Percentiles rank a stretch among this genome's conserved stretches.
phyloP scores from a whole-genome alignment of 2,329 filamentous ascomycete genomes.

The Beauveria sp. region DNA sequence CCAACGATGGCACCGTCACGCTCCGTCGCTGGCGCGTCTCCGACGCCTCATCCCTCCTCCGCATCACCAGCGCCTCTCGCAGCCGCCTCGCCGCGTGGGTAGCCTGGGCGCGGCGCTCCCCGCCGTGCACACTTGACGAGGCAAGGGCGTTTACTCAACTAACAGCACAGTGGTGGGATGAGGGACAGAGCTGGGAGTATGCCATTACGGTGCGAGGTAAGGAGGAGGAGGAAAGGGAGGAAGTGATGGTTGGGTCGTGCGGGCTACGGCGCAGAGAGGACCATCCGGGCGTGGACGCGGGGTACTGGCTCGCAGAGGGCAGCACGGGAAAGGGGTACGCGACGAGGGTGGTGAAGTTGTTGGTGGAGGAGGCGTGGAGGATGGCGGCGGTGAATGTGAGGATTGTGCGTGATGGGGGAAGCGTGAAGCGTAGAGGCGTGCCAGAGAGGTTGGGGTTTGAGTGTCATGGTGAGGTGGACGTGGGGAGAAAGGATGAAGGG shows the following conservation, averaged over 20 bases:
- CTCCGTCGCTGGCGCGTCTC: background rate
- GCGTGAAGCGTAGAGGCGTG: background rate
- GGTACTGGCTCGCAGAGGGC: slow-evolving; percentile 3
- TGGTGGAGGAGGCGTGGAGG: background rate
- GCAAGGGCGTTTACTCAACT: background rate
- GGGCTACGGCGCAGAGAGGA: background rate
- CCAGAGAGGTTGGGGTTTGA: background rate
- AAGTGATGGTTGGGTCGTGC: background rate
- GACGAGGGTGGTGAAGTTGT: background rate
- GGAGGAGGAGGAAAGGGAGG: background rate
- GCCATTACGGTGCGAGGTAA: background rate
- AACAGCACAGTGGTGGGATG: background rate
- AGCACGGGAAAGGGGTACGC: background rate
- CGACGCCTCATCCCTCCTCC: background rate
- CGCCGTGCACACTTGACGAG: background rate
- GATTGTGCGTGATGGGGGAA: background rate
- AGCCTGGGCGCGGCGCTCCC: background rate
- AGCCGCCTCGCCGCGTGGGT: background rate
- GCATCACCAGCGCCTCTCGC: background rate
- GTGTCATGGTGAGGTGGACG: background rate
- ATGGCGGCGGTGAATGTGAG: background rate
- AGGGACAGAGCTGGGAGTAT: background rate
- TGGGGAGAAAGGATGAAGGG: background rate
- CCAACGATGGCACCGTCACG: slow-evolving; percentile 2
- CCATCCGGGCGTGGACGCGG: background rate